A percentile compares a stretch with the other conserved stretches of the same genome.
Conservation (phyloP, 352 stramenopile species). For the Pythium plurisporium region DNA sequence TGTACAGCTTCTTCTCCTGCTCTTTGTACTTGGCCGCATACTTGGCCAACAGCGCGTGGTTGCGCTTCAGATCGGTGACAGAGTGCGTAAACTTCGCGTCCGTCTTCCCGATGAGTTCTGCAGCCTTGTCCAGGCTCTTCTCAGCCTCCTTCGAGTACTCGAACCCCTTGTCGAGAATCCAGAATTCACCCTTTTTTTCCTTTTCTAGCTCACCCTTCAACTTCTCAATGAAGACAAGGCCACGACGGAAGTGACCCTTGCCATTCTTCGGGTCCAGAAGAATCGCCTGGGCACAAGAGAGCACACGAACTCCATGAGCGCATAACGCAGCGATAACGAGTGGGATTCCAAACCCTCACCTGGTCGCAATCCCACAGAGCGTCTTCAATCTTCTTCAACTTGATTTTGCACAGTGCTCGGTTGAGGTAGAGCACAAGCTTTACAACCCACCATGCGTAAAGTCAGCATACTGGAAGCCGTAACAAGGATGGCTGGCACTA, state of each 20-base stretch:
- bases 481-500: not conserved
- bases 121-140: conserved; percentile 62
- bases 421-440: conserved; percentile 79
- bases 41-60: conserved; percentile 48
- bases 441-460: not conserved
- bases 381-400: conserved; percentile 78
- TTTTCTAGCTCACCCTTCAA: conserved; percentile 77
- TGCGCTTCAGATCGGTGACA: conserved; percentile 62
- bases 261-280: conserved; percentile 48
- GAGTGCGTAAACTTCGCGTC: conserved; percentile 58
- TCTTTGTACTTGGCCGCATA: conserved; percentile 75
- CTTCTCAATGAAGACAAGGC: conserved; percentile 78
- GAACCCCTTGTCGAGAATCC: conserved; percentile 83
- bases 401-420: conserved; percentile 80
- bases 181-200: conserved; percentile 77
- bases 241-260: conserved; percentile 79
- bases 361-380: conserved; percentile 83
- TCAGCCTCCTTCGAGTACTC: conserved; percentile 68
- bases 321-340: not conserved
- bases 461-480: not conserved
- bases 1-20: conserved; percentile 86
- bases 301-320: not conserved
- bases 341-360: too few relatives aligned
- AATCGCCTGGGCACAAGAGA: conserved; percentile 44
- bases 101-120: conserved; percentile 33